Evolutionary conservation across 495 filamentous ascomycete genomes (phyloP).

Genomic region (Lentithecium fluviatile): DNA sequence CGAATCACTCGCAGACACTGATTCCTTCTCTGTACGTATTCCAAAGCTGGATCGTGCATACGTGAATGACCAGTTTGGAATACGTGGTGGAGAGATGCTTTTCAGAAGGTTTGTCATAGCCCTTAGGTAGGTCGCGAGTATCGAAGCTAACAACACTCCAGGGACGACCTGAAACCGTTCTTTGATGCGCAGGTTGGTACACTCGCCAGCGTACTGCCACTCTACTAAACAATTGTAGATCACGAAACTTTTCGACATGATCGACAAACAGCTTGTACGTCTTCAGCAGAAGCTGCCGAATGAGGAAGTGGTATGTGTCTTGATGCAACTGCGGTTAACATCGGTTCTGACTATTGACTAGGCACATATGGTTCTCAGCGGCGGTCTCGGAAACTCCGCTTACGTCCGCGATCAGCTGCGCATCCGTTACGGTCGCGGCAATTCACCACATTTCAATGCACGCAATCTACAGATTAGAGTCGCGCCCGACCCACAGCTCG

Average conservation of each 20-base stretch:
- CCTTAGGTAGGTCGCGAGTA: constrained; percentile 45
- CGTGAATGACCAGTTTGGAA: constrained; percentile 41
- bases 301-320: constrained; percentile 44
- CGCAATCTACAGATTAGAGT: constrained; percentile 35
- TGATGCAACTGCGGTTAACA: too few species aligned
- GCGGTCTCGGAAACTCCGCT: constrained; percentile 63
- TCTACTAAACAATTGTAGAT: too few species aligned
- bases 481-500: constrained; percentile 44
- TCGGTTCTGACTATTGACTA: too few species aligned
- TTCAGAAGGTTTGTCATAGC: constrained; percentile 43
- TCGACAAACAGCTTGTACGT: constrained; percentile 56
- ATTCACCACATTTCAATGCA: constrained; percentile 19
- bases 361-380: constrained; percentile 58
- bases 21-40: constrained; percentile 31
- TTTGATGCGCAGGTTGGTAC: constrained; percentile 58
- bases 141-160: constrained; percentile 43
- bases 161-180: constrained; percentile 50
- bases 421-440: constrained; percentile 31
- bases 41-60: constrained; percentile 43
- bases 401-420: constrained; percentile 49
- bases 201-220: constrained; percentile 40
- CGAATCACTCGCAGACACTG: constrained; percentile 36
- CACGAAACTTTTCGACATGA: constrained; percentile 50
- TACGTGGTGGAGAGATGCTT: constrained; percentile 35
- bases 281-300: constrained; percentile 49